These are phyloP conservation scores for Drechslerella coelobrocha DNA, from an alignment of 2,329 filamentous ascomycete genomes.

Conservation along the genomic window DNA sequence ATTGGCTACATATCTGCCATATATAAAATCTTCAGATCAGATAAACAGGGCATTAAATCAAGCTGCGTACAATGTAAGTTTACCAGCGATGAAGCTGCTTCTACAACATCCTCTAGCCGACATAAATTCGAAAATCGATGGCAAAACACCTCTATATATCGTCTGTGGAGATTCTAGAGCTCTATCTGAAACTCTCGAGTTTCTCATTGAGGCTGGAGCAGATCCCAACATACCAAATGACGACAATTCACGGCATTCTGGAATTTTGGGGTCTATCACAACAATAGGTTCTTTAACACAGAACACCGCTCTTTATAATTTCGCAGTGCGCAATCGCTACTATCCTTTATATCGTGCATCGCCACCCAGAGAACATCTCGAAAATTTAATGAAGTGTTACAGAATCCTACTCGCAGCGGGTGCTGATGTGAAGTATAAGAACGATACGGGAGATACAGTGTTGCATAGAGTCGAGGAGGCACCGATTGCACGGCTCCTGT, in stretches of 20 bases:
- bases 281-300: not conserved
- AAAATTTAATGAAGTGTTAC: constrained; percentile 13
- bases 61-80: constrained; percentile 51
- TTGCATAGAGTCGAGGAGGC: constrained; percentile 14
- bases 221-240: constrained; percentile 53
- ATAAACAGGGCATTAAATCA: constrained; percentile 55
- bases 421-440: constrained; percentile 4
- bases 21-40: constrained; percentile 52
- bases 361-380: not conserved
- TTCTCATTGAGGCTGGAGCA: constrained; percentile 57
- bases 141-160: constrained; percentile 52
- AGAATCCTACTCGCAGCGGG: constrained; percentile 10
- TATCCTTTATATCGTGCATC: not conserved
- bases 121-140: constrained; percentile 54
- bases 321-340: not conserved
- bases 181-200: constrained; percentile 50
- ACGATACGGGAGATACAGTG: constrained; percentile 4
- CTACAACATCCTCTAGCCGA: constrained; percentile 56
- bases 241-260: not conserved
- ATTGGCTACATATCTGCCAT: constrained; percentile 55
- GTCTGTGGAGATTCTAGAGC: constrained; percentile 46
- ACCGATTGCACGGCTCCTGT: constrained; percentile 27
- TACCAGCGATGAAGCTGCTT: constrained; percentile 55
- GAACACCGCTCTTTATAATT: not conserved
- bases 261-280: not conserved